phyloP scores from a whole-genome alignment of 441 rosid species.

The Populus hybrid region DNA sequence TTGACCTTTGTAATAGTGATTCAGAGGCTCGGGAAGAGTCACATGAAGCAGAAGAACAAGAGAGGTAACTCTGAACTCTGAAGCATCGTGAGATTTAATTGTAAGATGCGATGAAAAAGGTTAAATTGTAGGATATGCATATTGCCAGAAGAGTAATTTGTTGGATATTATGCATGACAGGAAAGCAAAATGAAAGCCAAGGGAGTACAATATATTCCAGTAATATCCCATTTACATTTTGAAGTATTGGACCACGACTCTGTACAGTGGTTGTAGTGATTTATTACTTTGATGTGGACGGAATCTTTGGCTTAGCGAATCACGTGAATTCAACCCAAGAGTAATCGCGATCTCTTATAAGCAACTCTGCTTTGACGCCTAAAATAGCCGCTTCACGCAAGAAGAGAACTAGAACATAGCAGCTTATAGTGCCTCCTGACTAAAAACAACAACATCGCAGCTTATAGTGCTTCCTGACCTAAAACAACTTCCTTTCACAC shows the following conservation, averaged over 20 bases:
- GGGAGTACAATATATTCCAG: not conserved
- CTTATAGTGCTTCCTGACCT: not conserved
- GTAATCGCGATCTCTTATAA: not conserved
- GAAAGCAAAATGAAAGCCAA: not conserved
- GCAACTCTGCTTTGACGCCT: not conserved
- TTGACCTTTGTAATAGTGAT: not conserved
- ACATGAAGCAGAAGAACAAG: not conserved
- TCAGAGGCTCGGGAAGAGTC: not conserved
- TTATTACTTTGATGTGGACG: conserved; percentile 16
- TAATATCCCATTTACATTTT: not conserved
- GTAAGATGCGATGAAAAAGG: not conserved
- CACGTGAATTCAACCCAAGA: conserved; percentile 13
- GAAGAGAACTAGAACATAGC: not conserved
- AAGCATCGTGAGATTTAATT: not conserved
- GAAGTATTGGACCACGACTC: not conserved
- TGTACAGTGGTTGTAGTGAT: conserved; percentile 1
- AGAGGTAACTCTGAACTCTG: not conserved
- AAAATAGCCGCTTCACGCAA: not conserved
- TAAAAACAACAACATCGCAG: not conserved
- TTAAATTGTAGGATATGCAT: not conserved
- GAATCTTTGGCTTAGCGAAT: conserved; percentile 5
- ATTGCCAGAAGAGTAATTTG: not conserved
- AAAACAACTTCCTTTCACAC: not conserved
- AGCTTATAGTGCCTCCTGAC: not conserved
- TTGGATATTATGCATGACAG: not conserved